These are phyloP conservation scores for Candida dubliniensis DNA, from an alignment of 1,139 yeast species.

Conservation along the genomic window DNA sequence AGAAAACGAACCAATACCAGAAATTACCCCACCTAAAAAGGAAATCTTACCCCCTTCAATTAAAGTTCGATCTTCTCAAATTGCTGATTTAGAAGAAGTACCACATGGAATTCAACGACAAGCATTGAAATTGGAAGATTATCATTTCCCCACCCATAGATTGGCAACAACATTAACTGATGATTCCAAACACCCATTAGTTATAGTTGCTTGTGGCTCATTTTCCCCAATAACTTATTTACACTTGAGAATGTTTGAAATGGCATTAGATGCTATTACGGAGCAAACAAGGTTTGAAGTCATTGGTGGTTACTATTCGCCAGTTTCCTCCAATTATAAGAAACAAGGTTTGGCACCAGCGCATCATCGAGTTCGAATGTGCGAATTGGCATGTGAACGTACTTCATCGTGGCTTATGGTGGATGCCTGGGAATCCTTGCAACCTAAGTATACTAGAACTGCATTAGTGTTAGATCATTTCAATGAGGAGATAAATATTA, in stretches of 20 bases:
- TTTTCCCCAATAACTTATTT: constrained; percentile 94
- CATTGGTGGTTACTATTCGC: constrained; percentile 96
- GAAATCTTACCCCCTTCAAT: constrained; percentile 44
- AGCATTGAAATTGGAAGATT: constrained; percentile 64
- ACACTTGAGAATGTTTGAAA: constrained; percentile 95
- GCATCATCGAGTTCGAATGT: constrained; percentile 91
- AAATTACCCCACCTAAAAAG: constrained; percentile 2
- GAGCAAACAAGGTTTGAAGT: constrained; percentile 94
- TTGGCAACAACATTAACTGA: constrained; percentile 71
- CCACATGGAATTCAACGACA: constrained; percentile 93
- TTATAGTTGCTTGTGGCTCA: constrained; percentile 95
- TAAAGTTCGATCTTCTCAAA: constrained; percentile 62
- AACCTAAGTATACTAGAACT: constrained; percentile 87
- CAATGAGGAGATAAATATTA: constrained; percentile 89
- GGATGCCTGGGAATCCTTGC: constrained; percentile 98
- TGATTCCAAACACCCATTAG: constrained; percentile 81
- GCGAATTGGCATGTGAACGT: constrained; percentile 96
- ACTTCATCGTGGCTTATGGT: constrained; percentile 98
- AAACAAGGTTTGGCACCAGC: constrained; percentile 92
- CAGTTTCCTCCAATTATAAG: constrained; percentile 90
- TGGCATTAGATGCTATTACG: constrained; percentile 93
- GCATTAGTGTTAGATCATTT: constrained; percentile 96
- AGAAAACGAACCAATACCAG: constrained; percentile 9
- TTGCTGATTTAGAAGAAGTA: constrained; percentile 94
- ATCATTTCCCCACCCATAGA: constrained; percentile 84